Evolutionary conservation across 2,329 filamentous ascomycete species (phyloP).

Genomic region (Claviceps digitariae): DNA sequence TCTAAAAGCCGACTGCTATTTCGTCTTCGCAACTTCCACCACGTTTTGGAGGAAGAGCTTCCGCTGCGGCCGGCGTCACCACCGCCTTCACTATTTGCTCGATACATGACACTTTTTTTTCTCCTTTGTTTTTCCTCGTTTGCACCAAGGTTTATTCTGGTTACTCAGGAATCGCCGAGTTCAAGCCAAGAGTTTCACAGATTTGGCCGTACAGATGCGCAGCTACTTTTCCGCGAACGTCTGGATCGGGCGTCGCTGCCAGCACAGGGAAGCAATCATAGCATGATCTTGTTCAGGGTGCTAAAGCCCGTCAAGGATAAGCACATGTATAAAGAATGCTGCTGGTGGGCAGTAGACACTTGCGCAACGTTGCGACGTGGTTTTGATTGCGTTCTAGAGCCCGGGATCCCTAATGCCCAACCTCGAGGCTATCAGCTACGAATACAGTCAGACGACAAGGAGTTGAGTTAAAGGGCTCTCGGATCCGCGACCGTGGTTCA

Average conservation of each 20-base stretch:
- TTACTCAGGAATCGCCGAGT: not conserved
- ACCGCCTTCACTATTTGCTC: conserved; percentile 15
- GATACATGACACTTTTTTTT: conserved; percentile 9
- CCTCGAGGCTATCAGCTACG: too few relatives aligned
- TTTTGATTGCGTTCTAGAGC: too few relatives aligned
- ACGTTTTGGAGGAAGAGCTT: conserved; percentile 8
- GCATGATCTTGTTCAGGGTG: not conserved
- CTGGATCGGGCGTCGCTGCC: not conserved
- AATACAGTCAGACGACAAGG: too few relatives aligned
- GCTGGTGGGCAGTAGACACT: not conserved
- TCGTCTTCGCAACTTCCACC: conserved; percentile 7
- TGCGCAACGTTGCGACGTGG: not conserved
- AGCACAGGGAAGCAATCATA: not conserved
- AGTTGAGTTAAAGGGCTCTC: too few relatives aligned
- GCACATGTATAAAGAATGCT: too few relatives aligned
- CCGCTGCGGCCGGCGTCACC: conserved; percentile 7
- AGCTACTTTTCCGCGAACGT: not conserved
- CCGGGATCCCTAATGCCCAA: too few relatives aligned
- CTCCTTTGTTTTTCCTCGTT: not conserved
- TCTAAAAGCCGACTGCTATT: not conserved
- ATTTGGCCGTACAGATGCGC: not conserved
- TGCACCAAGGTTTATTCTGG: not conserved
- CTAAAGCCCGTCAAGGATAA: not conserved
- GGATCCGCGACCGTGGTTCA: too few relatives aligned
- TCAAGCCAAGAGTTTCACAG: not conserved